Conservation (phyloP, 176 grass and related monocot species). For the Musa itinerans region DNA sequence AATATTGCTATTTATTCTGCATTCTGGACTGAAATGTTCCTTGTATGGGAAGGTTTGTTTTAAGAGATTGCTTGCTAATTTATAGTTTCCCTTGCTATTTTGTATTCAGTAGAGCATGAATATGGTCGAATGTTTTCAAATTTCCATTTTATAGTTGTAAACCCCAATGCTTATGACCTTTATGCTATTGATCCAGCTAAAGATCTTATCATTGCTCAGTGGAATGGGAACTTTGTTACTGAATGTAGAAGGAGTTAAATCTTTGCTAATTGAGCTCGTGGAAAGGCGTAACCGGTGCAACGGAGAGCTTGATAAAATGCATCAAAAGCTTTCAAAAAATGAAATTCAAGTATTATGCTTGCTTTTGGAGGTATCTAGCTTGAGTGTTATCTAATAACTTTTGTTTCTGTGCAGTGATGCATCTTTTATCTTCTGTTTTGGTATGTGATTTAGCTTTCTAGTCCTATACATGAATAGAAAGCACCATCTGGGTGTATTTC, state of each 20-base stretch:
- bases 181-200: conserved; percentile 40
- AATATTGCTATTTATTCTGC: conserved; percentile 59
- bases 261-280: conserved; percentile 51
- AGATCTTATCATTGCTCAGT: conserved; percentile 64
- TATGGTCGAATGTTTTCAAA: background rate
- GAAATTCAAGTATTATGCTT: conserved; percentile 71
- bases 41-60: conserved; percentile 75
- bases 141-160: background rate
- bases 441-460: too few relatives aligned
- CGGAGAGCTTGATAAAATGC: conserved; percentile 24
- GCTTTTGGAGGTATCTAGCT: conserved; percentile 68
- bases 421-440: too few relatives aligned
- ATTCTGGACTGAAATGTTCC: conserved; percentile 49
- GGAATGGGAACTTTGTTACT: conserved; percentile 72
- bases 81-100: background rate
- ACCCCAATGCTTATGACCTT: background rate
- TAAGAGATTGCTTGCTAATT: background rate
- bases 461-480: too few relatives aligned
- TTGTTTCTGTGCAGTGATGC: too few relatives aligned
- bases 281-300: conserved; percentile 30
- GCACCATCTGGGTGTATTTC: too few relatives aligned
- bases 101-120: background rate
- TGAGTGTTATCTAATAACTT: background rate
- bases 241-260: conserved; percentile 48
- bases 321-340: conserved; percentile 34